A percentile compares a stretch with the other conserved stretches of the same genome.
Conservation (phyloP, 2,329 filamentous ascomycete genomes). For the Ceratocystis cacaofunesta region DNA sequence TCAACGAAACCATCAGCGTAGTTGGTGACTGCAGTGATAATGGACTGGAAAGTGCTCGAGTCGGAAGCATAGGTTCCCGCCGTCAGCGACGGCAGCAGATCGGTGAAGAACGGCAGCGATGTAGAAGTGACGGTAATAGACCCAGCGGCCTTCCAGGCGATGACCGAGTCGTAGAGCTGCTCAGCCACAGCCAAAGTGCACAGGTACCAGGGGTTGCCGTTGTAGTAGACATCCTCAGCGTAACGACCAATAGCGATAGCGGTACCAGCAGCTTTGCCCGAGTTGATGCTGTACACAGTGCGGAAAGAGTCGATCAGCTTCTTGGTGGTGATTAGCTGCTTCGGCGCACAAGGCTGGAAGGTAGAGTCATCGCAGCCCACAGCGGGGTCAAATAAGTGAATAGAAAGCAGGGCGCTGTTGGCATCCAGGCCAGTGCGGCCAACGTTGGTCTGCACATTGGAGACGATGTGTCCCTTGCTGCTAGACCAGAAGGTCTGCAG, state of each 20-base stretch:
- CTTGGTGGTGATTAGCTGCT: constrained; percentile 62
- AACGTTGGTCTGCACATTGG: constrained; percentile 43
- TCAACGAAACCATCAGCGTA: constrained; percentile 48
- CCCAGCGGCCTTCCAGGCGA: constrained; percentile 50
- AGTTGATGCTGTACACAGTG: constrained; percentile 53
- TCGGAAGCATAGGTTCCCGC: constrained; percentile 46
- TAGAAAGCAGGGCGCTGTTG: constrained; percentile 52
- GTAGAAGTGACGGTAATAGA: constrained; percentile 48
- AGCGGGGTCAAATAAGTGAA: constrained; percentile 54
- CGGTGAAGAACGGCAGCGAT: constrained; percentile 58
- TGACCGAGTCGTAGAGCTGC: constrained; percentile 61
- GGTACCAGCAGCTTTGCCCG: constrained; percentile 41
- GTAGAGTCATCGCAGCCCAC: constrained; percentile 52
- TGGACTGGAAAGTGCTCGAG: constrained; percentile 34
- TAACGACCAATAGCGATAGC: constrained; percentile 54
- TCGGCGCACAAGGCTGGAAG: constrained; percentile 63
- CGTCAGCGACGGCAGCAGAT: constrained; percentile 42
- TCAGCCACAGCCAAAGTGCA: constrained; percentile 64
- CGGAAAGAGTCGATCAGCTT: constrained; percentile 62
- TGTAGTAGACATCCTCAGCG: constrained; percentile 58
- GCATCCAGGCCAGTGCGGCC: constrained; percentile 54
- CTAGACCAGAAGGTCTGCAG: constrained; percentile 58
- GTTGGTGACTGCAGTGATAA: constrained; percentile 41
- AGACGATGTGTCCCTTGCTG: constrained; percentile 43
- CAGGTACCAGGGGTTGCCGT: constrained; percentile 71